Base-by-base conservation (phyloP, 2,329 filamentous ascomycete genomes). In the Aureobasidium namibiae region DNA sequence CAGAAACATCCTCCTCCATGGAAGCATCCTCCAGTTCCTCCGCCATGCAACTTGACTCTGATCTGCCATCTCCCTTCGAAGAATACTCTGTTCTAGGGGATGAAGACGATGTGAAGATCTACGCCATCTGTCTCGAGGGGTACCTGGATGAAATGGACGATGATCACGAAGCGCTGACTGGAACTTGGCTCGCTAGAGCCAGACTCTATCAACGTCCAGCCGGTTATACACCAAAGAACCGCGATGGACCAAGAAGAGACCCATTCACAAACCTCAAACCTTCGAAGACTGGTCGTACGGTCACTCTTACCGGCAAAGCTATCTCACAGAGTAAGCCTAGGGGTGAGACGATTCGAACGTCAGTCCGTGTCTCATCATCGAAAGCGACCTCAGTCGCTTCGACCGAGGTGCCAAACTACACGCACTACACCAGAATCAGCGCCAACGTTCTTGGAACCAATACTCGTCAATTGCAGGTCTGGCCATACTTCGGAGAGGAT, bases 381-480 rank as follows among this genome's bases (percentile, higher is more conserved):
- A 46, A 56, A 14, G 31, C 1, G 1, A 18, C 26, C 11, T 33
- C 14, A 11, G 33, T 10, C 7, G 3, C 8, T 16, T 36, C 38
- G 18, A 33, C 21, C 11, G 49, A 60, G 21, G 71, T 76, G 23
- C 75, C 75, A 2, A 61, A 60, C 10, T 77, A 75, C 63, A 70
- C 68, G 2, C 73, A 76, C 60, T 77, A 74, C 61, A 71, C 75
- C n/a, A 70, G 66, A 39, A 65, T 78, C 44, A 71, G 69, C 50
- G 63, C 70, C 39, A 78, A 74, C 58, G 65, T 78, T 3, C 70
- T 78, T 0, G 69, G 72, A 4, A 68, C 71, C 14, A 78, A 78
- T 53, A 68, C 72, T 33, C 70, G 65, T 1, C 73, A 68, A 24
- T 59, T 78, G n/a, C 68, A 74, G n/a, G 69, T 70, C 23, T 73